These are phyloP conservation scores for Lasiosphaeris hirsuta DNA, from an alignment of 495 filamentous ascomycete genomes.

Conservation along the genomic window DNA sequence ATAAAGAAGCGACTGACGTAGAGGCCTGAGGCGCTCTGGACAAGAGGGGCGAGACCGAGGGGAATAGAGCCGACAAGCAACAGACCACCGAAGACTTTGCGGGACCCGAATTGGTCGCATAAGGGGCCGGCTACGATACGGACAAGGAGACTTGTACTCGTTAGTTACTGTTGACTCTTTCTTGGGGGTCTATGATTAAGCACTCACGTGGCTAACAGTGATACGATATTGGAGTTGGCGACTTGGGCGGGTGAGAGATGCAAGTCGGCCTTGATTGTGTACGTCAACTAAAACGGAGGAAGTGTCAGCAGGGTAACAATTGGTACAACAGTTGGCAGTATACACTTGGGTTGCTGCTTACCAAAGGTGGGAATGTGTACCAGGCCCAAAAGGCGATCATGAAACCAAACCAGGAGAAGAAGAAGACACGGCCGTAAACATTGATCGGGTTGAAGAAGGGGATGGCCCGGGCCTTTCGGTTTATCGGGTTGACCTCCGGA, in stretches of 20 bases:
- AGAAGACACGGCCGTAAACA: conserved; percentile 83
- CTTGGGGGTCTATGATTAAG: not conserved
- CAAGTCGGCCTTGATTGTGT: conserved; percentile 76
- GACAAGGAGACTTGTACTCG: conserved; percentile 59
- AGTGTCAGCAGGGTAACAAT: not conserved
- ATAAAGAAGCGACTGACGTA: conserved; percentile 85
- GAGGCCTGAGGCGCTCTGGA: conserved; percentile 66
- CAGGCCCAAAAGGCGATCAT: conserved; percentile 95
- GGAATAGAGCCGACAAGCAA: conserved; percentile 77
- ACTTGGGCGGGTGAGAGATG: conserved; percentile 67
- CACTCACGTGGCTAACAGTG: conserved; percentile 76
- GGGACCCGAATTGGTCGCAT: conserved; percentile 82
- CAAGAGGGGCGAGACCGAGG: conserved; percentile 75
- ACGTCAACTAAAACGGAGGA: conserved; percentile 53
- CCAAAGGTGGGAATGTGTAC: conserved; percentile 81
- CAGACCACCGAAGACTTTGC: conserved; percentile 72
- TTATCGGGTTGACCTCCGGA: conserved; percentile 70
- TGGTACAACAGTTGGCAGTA: not conserved
- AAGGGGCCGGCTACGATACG: conserved; percentile 78
- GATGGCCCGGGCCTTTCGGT: conserved; percentile 74
- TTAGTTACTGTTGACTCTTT: not conserved
- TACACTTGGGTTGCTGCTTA: conserved; percentile 36
- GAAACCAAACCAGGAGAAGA: conserved; percentile 94
- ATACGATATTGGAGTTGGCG: conserved; percentile 89
- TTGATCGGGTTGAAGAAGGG: conserved; percentile 78